Evolutionary conservation across 495 filamentous ascomycete species (phyloP), one percentile per base, ranked within the genome.

Genomic region (Tuber borchii): DNA sequence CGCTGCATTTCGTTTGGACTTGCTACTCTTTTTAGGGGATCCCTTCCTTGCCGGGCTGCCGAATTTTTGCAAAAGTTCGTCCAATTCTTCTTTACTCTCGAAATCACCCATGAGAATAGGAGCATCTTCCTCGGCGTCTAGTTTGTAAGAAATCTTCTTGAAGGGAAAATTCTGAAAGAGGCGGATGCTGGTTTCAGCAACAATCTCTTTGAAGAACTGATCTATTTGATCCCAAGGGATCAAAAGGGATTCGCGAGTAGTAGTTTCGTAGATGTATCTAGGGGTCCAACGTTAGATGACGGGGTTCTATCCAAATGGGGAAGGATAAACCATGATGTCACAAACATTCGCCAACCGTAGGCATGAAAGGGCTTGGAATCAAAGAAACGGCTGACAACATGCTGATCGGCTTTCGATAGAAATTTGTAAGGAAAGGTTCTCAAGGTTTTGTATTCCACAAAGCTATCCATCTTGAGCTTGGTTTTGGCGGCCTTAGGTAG

Each of bases 321-420:
- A 44, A n/a, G 42, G 34, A 44, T 10, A 65, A 48, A 72, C n/a
- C 4, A 16, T 20, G 70, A 19, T 43, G 39, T 44, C n/a, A 82
- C 77, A 16, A 37, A 81, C 78, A 83, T 74, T 65, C 82, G 79
- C 81, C 81, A 83, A 17, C 71, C 71, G 46, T 71, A 70, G 37
- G 74, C 71, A 79, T 81, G 81, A 72, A 83, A 77, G 12, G 74
- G 76, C 31, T 69, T 61, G 19, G 74, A 73, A 72, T 83, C 81
- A 71, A 83, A 83, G 72, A 82, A 83, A 16, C 78, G 81, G 37
- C 72, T 71, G 69, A 83, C 73, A 69, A 81, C 76, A 74, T 83
- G 77, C 34, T 77, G 81, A 34, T 83, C 76, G 22, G 81, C 81
- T 69, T 69, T 80, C 34, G 76, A 74, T 40, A 83, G 73, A 56